phyloP scores from a whole-genome alignment of 2,329 filamentous ascomycete genomes.

The Ophiostoma pallidulum region DNA sequence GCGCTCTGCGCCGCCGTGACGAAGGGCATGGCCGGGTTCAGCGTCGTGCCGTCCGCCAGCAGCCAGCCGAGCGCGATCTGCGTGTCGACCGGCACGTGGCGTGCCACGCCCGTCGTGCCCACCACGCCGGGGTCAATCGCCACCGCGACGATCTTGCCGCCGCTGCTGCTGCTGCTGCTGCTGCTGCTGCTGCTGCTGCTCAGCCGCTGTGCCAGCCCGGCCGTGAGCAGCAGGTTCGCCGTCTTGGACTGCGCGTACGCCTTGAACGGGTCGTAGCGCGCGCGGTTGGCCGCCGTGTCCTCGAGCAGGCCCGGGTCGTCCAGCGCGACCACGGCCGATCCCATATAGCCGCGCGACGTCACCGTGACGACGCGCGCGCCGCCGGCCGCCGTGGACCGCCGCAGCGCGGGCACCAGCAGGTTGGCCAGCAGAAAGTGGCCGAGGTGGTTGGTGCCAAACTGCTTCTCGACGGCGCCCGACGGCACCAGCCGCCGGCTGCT shows the following conservation, averaged over 20 bases:
- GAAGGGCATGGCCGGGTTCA: constrained; percentile 16
- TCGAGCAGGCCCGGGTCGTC: constrained; percentile 34
- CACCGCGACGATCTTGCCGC: constrained; percentile 24
- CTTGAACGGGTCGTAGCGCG: constrained; percentile 23
- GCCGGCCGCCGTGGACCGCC: constrained; percentile 20
- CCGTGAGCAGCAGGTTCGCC: constrained; percentile 38
- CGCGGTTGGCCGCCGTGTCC: constrained; percentile 18
- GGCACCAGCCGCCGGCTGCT: too few relatives aligned
- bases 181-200: too few relatives aligned
- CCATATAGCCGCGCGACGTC: constrained; percentile 31
- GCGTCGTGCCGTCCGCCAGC: constrained; percentile 32
- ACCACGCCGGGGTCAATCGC: constrained; percentile 32
- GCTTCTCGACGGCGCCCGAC: constrained; percentile 30
- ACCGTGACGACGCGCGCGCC: constrained; percentile 33
- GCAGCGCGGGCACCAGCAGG: constrained; percentile 35
- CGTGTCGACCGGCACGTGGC: constrained; percentile 2
- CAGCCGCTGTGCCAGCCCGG: constrained; percentile 33
- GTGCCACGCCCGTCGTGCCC: constrained; percentile 9
- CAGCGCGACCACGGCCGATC: constrained; percentile 34
- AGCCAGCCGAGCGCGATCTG: constrained; percentile 16
- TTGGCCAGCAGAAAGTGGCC: constrained; percentile 41
- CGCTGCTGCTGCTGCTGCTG: constrained; percentile 24
- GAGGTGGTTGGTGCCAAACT: constrained; percentile 41
- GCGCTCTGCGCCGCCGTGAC: constrained; percentile 23
- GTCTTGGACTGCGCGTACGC: constrained; percentile 45